Percentiles rank a stretch among this genome's conserved stretches.
Conservation (phyloP, 2,329 filamentous ascomycete genomes). For the Periconia macrospinosa region DNA sequence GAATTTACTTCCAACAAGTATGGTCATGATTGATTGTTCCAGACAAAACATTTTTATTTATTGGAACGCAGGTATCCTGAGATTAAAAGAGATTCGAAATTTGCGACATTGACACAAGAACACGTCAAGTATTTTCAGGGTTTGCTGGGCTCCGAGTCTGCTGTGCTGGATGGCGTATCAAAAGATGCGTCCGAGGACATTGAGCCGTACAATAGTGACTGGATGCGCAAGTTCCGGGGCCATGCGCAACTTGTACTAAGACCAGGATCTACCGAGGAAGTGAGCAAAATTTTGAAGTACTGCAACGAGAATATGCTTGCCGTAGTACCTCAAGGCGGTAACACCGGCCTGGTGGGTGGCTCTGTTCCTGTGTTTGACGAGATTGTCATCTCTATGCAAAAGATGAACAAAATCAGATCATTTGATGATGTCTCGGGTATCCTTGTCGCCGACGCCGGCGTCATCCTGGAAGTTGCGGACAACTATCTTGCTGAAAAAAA, state of each 20-base stretch:
- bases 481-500: slow-evolving; percentile 78
- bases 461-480: slow-evolving; percentile 87
- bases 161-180: slow-evolving; percentile 81
- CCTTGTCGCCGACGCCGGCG: slow-evolving; percentile 86
- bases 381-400: slow-evolving; percentile 86
- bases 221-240: slow-evolving; percentile 98
- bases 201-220: slow-evolving; percentile 92
- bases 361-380: slow-evolving; percentile 98
- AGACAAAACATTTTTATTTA: slow-evolving; percentile 1
- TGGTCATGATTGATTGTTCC: slow-evolving; percentile 11
- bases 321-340: slow-evolving; percentile 95
- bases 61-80: slow-evolving; percentile 63
- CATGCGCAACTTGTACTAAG: slow-evolving; percentile 86
- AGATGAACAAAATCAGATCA: slow-evolving; percentile 87
- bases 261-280: slow-evolving; percentile 80
- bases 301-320: slow-evolving; percentile 92
- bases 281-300: slow-evolving; percentile 88
- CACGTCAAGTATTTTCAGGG: slow-evolving; percentile 83
- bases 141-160: slow-evolving; percentile 76
- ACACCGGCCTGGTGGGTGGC: slow-evolving; percentile 93
- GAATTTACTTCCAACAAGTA: slow-evolving; percentile 83
- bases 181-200: slow-evolving; percentile 76
- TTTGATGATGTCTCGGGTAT: slow-evolving; percentile 94
- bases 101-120: slow-evolving; percentile 70
- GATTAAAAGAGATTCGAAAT: slow-evolving; percentile 77